These are phyloP conservation scores for Ogataea philodendri DNA, from an alignment of 805 yeast species.

Conservation along the genomic window DNA sequence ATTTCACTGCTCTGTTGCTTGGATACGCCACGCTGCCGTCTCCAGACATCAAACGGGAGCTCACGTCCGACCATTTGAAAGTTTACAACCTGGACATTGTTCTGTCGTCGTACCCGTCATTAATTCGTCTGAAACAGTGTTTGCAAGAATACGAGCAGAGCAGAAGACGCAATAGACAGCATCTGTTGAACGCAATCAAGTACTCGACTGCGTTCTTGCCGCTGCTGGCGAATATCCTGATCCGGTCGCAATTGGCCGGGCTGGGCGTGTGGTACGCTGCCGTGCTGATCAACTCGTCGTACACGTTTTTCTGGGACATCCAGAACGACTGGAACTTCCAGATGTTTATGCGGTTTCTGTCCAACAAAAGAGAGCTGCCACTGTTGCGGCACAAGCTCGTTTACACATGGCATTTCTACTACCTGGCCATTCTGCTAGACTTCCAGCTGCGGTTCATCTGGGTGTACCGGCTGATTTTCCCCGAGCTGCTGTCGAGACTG, in stretches of 20 bases:
- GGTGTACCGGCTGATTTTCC: slow-evolving; percentile 49
- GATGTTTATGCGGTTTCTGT: slow-evolving; percentile 40
- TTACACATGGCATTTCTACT: slow-evolving; percentile 44
- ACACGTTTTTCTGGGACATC: slow-evolving; percentile 87
- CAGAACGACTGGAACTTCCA: slow-evolving; percentile 83
- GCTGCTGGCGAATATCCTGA: slow-evolving; percentile 37
- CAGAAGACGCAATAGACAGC: slow-evolving; percentile 44
- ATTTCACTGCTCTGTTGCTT: slow-evolving; percentile 45
- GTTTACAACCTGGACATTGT: slow-evolving; percentile 32
- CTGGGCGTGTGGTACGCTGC: slow-evolving; percentile 44
- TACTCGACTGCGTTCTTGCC: slow-evolving; percentile 65
- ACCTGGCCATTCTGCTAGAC: slow-evolving; percentile 57
- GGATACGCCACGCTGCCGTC: slow-evolving; percentile 37
- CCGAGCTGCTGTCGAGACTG: slow-evolving; percentile 15
- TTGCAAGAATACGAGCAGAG: slow-evolving; percentile 59
- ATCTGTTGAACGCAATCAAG: slow-evolving; percentile 70
- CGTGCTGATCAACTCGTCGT: slow-evolving; percentile 62
- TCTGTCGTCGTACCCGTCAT: slow-evolving; percentile 52
- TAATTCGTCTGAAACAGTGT: slow-evolving; percentile 84
- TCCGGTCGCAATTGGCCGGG: slow-evolving; percentile 28
- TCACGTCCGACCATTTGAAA: slow-evolving; percentile 32
- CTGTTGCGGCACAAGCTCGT: slow-evolving; percentile 32
- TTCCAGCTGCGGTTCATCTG: slow-evolving; percentile 71
- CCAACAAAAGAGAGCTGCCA: slow-evolving; percentile 17
- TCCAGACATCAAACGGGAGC: slow-evolving; percentile 22